Percentiles rank a stretch among this genome's conserved stretches.
Conservation (phyloP, 1,139 yeast genomes). For the Kodamaea ohmeri region DNA sequence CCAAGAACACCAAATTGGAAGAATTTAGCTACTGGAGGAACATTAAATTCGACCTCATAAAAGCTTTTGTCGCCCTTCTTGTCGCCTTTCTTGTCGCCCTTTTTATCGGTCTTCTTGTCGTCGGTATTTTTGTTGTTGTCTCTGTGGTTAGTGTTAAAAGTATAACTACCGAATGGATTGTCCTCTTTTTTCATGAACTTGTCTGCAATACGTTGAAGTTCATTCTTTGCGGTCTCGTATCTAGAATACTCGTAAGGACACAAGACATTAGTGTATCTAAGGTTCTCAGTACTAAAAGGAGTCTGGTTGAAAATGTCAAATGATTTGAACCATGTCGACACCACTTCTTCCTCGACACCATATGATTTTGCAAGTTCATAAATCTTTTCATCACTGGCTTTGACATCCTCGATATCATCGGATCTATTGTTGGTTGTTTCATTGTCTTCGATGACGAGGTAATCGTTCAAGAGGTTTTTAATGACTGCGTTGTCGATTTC, state of each 20-base stretch:
- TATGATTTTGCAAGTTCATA: slow-evolving; percentile 3
- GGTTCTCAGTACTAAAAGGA: slow-evolving; percentile 28
- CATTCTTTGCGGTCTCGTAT: slow-evolving; percentile 13
- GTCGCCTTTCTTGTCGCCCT: slow-evolving; percentile 10
- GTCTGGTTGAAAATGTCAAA: slow-evolving; percentile 30
- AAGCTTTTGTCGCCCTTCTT: slow-evolving; percentile 12
- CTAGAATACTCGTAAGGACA: slow-evolving; percentile 32
- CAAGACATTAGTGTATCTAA: slow-evolving; percentile 26
- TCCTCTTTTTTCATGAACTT: slow-evolving; percentile 7
- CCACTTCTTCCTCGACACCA: slow-evolving; percentile 14
- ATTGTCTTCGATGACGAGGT: slow-evolving; percentile 10
- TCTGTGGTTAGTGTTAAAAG: slow-evolving; percentile 11
- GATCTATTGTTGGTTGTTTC: background rate
- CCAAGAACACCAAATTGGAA: slow-evolving; percentile 33
- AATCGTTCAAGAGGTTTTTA: slow-evolving; percentile 22
- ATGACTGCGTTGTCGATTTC: slow-evolving; percentile 27
- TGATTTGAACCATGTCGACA: slow-evolving; percentile 31
- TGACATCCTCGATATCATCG: background rate
- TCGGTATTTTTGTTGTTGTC: slow-evolving; percentile 5
- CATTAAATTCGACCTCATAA: slow-evolving; percentile 26
- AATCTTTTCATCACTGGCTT: background rate
- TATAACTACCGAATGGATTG: slow-evolving; percentile 12
- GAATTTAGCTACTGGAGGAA: slow-evolving; percentile 24
- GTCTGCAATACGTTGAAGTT: slow-evolving; percentile 10
- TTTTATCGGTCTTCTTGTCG: slow-evolving; percentile 5